Percentiles rank a stretch among this genome's conserved stretches.
Evolutionary conservation across 1,139 yeast species (phyloP).

Genomic region (Saccharomycopsis hybrid): DNA sequence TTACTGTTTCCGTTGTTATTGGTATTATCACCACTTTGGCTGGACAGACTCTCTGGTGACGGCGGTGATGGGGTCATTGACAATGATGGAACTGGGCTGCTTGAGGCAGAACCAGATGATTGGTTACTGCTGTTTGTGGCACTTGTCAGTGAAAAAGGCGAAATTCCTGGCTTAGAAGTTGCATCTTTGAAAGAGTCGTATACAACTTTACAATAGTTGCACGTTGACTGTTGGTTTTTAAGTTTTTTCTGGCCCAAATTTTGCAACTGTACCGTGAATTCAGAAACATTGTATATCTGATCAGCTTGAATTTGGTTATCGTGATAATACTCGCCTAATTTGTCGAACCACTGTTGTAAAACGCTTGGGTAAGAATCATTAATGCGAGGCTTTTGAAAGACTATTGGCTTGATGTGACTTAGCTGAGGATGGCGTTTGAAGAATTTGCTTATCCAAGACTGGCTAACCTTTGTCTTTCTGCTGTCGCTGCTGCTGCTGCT

Average conservation of each 20-base stretch:
- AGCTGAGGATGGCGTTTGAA: slow-evolving; percentile 19
- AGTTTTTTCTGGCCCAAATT: background rate
- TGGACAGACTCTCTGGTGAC: background rate
- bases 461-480: slow-evolving; percentile 12
- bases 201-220: background rate
- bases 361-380: slow-evolving; percentile 11
- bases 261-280: slow-evolving; percentile 1
- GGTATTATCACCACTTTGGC: too few species aligned
- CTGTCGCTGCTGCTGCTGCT: background rate
- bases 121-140: background rate
- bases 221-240: background rate
- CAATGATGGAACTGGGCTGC: too few species aligned
- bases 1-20: too few species aligned
- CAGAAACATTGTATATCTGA: slow-evolving; percentile 15
- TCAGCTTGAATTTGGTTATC: background rate
- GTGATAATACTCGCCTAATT: background rate
- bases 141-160: too few species aligned
- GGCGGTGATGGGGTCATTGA: background rate
- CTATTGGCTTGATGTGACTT: slow-evolving; percentile 11
- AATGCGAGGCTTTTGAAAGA: slow-evolving; percentile 17
- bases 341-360: slow-evolving; percentile 11
- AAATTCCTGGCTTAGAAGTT: background rate
- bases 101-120: background rate
- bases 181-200: slow-evolving; percentile 11
- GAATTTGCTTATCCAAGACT: slow-evolving; percentile 17